Base-by-base conservation (phyloP, 169 alveolate genomes). In the Theileria orientalis region DNA sequence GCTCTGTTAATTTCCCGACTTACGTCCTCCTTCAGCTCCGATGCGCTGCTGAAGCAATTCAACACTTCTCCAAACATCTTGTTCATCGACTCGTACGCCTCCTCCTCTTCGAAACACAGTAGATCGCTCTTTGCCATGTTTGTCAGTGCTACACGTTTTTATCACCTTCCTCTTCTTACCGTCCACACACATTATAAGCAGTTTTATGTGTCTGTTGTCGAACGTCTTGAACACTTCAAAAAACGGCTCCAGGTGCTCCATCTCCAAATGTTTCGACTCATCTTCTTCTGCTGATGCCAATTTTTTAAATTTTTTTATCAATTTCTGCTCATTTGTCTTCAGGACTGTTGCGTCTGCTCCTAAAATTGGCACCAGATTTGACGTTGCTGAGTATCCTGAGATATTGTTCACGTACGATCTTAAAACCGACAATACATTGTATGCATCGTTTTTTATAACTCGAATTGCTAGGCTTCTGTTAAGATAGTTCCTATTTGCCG, bases 21-120 rank as follows among this genome's bases (percentile, higher is more conserved):
- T 41, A 62, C 71, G 32, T 79, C 87, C 35, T 79, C 87, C 70
- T 79, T 79, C 3, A 69, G 87, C 27, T 79, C 87, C 16, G 69
- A 23, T 14, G 41, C 75, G 7, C 63, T 79, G 13, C 83, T 16
- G 73, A 79, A 79, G 27, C 72, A 32, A 25, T 35, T 23, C 56
- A 79, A 25, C 19, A 79, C 68, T 46, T 62, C 75, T 40, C 56
- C 75, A 21, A 79, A 79, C n/a, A 61, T 62, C 21, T 60, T 71
- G 33, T 79, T 79, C 47, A 79, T 5, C 44, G 69, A 63, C 29
- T 3, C 67, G 3, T 57, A 30, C 1, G 83, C 63, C 21, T 70
- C 62, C 49, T 72, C 54, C 69, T 69, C 77, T 59, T 21, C 49
- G 47, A 79, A 79, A 41, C 75, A 61, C n/a, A 56, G 69, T 29